Percentiles rank a stretch among this genome's conserved stretches.
These are phyloP conservation scores for Yamadazyma conglobata DNA, from an alignment of 1,139 yeast genomes.

Conservation along the genomic window DNA sequence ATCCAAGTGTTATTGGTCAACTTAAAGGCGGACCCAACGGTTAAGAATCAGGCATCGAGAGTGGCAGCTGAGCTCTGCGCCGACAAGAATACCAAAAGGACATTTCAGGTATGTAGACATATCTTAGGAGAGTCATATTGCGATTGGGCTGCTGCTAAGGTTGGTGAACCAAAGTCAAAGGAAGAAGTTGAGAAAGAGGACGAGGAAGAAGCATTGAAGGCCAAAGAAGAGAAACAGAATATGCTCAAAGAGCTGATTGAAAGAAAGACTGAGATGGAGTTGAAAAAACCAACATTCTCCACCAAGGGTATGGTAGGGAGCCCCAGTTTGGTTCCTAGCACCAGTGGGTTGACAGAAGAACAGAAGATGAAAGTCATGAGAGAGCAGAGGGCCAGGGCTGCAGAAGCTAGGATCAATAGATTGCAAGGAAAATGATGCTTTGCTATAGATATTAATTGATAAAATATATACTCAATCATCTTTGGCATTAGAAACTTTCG, in stretches of 20 bases:
- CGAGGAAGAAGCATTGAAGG: constrained; percentile 27
- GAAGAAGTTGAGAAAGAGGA: constrained; percentile 56
- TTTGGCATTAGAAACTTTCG: constrained; percentile 12
- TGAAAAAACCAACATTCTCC: constrained; percentile 31
- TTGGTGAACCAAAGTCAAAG: constrained; percentile 61
- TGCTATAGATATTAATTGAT: not conserved
- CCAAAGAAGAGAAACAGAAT: constrained; percentile 35
- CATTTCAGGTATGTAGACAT: constrained; percentile 68
- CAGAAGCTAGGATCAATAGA: constrained; percentile 71
- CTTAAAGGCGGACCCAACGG: constrained; percentile 68
- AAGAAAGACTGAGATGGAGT: constrained; percentile 35
- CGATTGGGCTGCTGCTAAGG: constrained; percentile 68
- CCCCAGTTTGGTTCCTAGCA: constrained; percentile 18
- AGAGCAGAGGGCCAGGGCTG: constrained; percentile 95
- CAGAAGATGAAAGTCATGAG: constrained; percentile 79
- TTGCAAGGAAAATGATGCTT: constrained; percentile 4
- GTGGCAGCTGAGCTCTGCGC: constrained; percentile 54
- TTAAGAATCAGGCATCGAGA: constrained; percentile 50
- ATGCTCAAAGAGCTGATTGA: constrained; percentile 40
- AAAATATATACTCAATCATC: not conserved
- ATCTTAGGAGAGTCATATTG: constrained; percentile 65
- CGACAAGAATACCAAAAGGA: constrained; percentile 41
- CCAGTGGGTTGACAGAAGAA: constrained; percentile 50
- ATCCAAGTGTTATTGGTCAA: constrained; percentile 61
- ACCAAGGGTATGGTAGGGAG: constrained; percentile 30